A percentile compares a stretch with the other conserved stretches of the same genome.
Conservation (phyloP, 306 rosid genomes). For the Clitoria ternatea region DNA sequence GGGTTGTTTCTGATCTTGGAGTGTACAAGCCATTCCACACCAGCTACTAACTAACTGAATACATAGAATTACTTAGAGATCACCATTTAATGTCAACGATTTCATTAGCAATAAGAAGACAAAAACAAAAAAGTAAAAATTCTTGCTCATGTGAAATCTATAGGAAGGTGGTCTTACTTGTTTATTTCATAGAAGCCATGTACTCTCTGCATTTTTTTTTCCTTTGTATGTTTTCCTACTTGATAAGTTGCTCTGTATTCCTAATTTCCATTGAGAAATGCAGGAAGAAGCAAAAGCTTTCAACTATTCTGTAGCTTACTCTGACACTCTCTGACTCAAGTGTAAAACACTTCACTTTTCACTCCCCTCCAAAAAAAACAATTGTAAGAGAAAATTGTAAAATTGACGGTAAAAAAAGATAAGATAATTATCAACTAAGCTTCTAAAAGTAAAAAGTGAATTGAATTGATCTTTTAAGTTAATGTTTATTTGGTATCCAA, state of each 20-base stretch:
- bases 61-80: background rate
- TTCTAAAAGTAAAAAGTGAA: too few relatives aligned
- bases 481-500: too few relatives aligned
- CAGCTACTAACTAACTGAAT: background rate
- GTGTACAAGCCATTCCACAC: slow-evolving; percentile 31
- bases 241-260: slow-evolving; percentile 11
- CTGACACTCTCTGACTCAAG: background rate
- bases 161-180: background rate
- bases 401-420: too few relatives aligned
- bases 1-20: slow-evolving; percentile 23
- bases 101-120: background rate
- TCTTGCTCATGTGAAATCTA: slow-evolving; percentile 12
- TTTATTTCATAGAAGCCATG: background rate
- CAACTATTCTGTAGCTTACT: background rate
- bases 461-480: too few relatives aligned
- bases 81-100: slow-evolving; percentile 18
- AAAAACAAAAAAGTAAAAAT: too few relatives aligned
- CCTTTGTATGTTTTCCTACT: background rate
- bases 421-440: too few relatives aligned
- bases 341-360: too few relatives aligned
- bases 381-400: too few relatives aligned
- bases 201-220: background rate
- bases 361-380: too few relatives aligned
- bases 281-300: slow-evolving; percentile 12
- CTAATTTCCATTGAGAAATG: background rate